Evolutionary conservation across 495 filamentous ascomycete species (phyloP), one percentile per base, ranked within the genome.

Genomic region (Hyaloscypha variabilis): DNA sequence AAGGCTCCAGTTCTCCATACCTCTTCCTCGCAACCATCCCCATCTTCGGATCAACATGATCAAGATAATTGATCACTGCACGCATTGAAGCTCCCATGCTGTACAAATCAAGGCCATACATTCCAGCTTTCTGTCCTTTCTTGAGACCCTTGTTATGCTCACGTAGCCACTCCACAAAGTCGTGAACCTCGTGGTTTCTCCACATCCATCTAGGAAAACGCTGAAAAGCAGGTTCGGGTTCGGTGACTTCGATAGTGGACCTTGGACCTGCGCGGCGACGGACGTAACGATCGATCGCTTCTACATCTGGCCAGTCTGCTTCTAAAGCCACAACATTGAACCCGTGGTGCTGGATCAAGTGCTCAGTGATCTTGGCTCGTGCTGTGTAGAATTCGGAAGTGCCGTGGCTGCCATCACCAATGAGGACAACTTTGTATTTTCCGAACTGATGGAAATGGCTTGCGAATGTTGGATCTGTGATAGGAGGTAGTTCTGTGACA

Each of bases 161-260:
- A n/a, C 54, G 49, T 6, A 62, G 73, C 85, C 85, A 88, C 66
- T 87, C 83, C n/a, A 83, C 78, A 21, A 88, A 80, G 0, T 77
- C 72, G 25, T 85, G 83, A 69, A 84, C 81, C 66, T 87, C 84
- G 26, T 69, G 66, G 60, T 87, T 87, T 13, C 83, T 77, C 85
- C 85, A 88, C 85, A 87, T 87, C 85, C 84, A 88, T 4, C 82
- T 84, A 25, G 85, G 85, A 51, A 87, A 88, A 21, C 83, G 72
- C 57, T 79, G 72, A 69, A 88, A 87, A 17, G 66, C 64, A 11
- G 78, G 77, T 46, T 80, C 77, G 10, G 75, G 63, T 6, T 73
- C 74, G 4, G 30, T 34, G 30, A 34, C 30, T 10, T 34, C 30
- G 10, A 34, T 34, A 5, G 4, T 34, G 30, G 76, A 76, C 29